A percentile compares a stretch with the other conserved stretches of the same genome.
These are phyloP conservation scores for Phialocephala sp. DNA, from an alignment of 2,329 filamentous ascomycete genomes.

Conservation along the genomic window DNA sequence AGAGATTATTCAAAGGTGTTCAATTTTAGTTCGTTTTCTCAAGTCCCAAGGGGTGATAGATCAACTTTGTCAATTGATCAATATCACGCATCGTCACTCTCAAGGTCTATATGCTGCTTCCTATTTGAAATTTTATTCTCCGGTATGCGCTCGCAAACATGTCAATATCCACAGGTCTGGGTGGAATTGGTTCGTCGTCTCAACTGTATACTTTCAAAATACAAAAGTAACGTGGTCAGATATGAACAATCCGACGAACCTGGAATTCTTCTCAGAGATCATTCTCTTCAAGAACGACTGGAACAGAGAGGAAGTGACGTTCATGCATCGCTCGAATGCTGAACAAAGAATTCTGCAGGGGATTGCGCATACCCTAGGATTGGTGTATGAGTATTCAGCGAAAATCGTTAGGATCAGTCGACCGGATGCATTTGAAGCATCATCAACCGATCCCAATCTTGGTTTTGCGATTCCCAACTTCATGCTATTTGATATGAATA, in stretches of 20 bases:
- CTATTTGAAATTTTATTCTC: too few species aligned
- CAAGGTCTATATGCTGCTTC: too few species aligned
- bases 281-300: conserved; percentile 25
- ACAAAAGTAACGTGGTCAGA: conserved; percentile 13
- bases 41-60: too few species aligned
- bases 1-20: too few species aligned
- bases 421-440: background rate
- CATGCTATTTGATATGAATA: background rate
- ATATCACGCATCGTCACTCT: too few species aligned
- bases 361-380: conserved; percentile 14
- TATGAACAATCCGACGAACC: conserved; percentile 27
- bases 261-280: conserved; percentile 25
- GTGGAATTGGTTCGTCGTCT: conserved; percentile 6
- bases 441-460: background rate
- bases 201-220: background rate
- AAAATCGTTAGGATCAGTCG: conserved; percentile 19
- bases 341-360: conserved; percentile 16
- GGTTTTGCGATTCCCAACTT: too few species aligned
- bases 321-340: conserved; percentile 10
- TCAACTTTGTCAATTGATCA: too few species aligned
- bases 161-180: background rate
- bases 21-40: too few species aligned
- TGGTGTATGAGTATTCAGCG: conserved; percentile 19
- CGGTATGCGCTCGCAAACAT: background rate
- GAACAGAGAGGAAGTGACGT: conserved; percentile 11